phyloP scores from a whole-genome alignment of 1,284 basidiomycete genomes.

The Apiotrichum mycotoxinovorans region DNA sequence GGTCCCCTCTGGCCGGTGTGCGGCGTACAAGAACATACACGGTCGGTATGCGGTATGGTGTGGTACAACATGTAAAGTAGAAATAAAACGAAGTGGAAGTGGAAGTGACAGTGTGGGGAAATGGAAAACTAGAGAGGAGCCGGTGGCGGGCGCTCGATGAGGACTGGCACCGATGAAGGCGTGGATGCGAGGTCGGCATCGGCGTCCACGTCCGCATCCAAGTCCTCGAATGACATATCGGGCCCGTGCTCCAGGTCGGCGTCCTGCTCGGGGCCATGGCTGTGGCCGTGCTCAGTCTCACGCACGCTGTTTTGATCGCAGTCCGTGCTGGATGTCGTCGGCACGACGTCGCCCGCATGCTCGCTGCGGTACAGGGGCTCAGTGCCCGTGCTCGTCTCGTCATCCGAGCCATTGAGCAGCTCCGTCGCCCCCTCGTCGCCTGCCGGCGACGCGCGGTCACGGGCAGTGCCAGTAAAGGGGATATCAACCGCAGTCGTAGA shows the following conservation, averaged over 20 bases:
- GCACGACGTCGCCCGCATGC: no score
- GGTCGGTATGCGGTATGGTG: no score
- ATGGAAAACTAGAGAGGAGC: no score
- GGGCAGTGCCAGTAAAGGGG: neutral
- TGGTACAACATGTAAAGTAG: no score
- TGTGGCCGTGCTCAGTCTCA: neutral
- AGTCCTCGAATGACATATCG: neutral
- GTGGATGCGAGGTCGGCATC: neutral
- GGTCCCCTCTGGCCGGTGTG: no score
- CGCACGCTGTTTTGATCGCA: no score
- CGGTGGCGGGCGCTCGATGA: conserved; percentile 1
- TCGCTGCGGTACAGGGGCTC: no score
- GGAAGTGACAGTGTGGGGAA: no score
- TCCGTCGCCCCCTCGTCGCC: neutral
- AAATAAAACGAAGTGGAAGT: neutral
- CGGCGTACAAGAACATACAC: neutral
- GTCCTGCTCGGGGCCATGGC: neutral
- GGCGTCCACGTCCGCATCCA: no score
- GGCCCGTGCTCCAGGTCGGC: neutral
- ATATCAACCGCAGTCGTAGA: neutral
- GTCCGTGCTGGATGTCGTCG: no score
- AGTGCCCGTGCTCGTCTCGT: neutral
- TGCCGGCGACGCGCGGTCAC: neutral
- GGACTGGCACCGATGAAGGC: neutral
- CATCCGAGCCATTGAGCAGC: neutral